A percentile compares a stretch with the other conserved stretches of the same genome.
phyloP scores from a whole-genome alignment of 1,139 yeast species.

The Pichia cactophila region DNA sequence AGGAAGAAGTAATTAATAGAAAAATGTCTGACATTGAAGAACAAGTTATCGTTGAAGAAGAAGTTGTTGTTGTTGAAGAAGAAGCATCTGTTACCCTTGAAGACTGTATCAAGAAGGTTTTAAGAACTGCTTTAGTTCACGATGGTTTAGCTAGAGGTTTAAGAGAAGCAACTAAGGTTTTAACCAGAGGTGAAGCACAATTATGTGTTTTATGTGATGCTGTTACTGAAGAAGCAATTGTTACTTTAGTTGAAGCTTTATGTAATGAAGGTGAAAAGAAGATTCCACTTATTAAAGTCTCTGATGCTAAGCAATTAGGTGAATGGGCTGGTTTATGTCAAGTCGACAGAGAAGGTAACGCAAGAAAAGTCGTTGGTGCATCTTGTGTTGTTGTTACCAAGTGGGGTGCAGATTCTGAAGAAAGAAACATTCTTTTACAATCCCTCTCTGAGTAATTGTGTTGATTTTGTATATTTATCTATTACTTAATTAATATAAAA shows the following conservation, averaged over 20 bases:
- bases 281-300: conserved; percentile 97
- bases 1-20: conserved; percentile 72
- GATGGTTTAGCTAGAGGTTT: conserved; percentile 99
- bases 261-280: conserved; percentile 96
- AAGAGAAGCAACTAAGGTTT: conserved; percentile 99
- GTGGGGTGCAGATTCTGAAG: conserved; percentile 99
- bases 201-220: conserved; percentile 97
- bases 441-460: conserved; percentile 83
- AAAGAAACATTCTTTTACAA: conserved; percentile 93
- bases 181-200: conserved; percentile 96
- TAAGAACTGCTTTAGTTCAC: conserved; percentile 96
- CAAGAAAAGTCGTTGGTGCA: conserved; percentile 99
- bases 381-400: conserved; percentile 98
- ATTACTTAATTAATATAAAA: too few relatives aligned
- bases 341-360: conserved; percentile 99
- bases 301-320: conserved; percentile 99
- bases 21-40: conserved; percentile 82
- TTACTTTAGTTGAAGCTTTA: conserved; percentile 97
- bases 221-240: conserved; percentile 95
- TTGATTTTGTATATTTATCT: conserved; percentile 1
- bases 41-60: conserved; percentile 64
- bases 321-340: conserved; percentile 99
- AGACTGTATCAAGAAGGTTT: conserved; percentile 97
- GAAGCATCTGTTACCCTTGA: conserved; percentile 86
- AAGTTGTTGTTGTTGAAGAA: conserved; percentile 79